These are phyloP conservation scores for Solanum hybrid DNA, from an alignment of 305 asterid species.

Conservation along the genomic window DNA sequence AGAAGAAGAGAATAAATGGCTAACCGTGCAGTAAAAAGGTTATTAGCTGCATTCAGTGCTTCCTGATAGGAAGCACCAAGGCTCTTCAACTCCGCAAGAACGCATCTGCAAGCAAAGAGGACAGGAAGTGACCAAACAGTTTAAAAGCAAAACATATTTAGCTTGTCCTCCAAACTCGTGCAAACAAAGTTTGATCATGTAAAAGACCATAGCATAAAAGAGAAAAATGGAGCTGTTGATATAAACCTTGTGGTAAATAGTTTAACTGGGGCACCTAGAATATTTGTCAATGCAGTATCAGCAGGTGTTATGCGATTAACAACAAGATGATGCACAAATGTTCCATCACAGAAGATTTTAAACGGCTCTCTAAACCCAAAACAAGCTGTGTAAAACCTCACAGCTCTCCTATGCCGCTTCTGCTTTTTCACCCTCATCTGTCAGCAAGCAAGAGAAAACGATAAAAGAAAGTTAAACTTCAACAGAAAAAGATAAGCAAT, in stretches of 20 bases:
- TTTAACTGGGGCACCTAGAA: slow-evolving; percentile 60
- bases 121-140: background rate
- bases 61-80: slow-evolving; percentile 56
- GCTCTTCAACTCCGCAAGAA: slow-evolving; percentile 66
- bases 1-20: background rate
- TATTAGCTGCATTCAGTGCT: slow-evolving; percentile 51
- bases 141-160: background rate
- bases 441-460: background rate
- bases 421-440: slow-evolving; percentile 83
- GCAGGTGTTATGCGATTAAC: slow-evolving; percentile 60
- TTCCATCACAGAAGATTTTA: slow-evolving; percentile 93
- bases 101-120: slow-evolving; percentile 51
- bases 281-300: slow-evolving; percentile 70
- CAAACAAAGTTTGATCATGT: background rate
- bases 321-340: slow-evolving; percentile 78
- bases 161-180: background rate
- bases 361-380: slow-evolving; percentile 85
- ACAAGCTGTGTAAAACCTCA: slow-evolving; percentile 74
- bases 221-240: background rate
- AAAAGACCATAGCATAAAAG: background rate
- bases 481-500: background rate
- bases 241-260: slow-evolving; percentile 73
- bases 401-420: slow-evolving; percentile 73
- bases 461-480: background rate
- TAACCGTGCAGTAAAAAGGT: slow-evolving; percentile 63